A percentile compares a stretch with the other conserved stretches of the same genome.
phyloP scores from a whole-genome alignment of 768 basidiomycete genomes.

The Suillus placidus region DNA sequence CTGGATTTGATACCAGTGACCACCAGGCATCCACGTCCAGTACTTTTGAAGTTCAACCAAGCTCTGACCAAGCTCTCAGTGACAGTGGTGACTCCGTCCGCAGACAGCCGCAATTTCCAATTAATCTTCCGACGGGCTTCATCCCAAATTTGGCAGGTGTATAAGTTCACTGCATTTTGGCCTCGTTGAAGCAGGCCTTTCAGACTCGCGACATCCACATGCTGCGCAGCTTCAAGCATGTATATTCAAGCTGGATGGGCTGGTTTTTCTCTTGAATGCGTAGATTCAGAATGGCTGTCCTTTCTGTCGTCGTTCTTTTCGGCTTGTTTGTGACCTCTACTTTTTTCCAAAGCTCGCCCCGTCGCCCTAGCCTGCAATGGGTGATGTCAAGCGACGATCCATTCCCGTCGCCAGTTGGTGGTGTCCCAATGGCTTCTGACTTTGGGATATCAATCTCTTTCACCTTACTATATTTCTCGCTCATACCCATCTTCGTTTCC shows the following conservation, averaged over 20 bases:
- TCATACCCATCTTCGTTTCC: slow-evolving; percentile 40
- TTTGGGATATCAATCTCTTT: slow-evolving; percentile 48
- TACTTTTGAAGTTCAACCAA: background rate
- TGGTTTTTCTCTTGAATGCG: background rate
- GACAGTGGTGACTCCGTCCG: too few relatives aligned
- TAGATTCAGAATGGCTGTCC: slow-evolving; percentile 1
- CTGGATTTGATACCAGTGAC: background rate
- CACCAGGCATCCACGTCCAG: background rate
- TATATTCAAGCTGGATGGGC: background rate
- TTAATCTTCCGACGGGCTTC: background rate
- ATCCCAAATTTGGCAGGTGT: slow-evolving; percentile 8
- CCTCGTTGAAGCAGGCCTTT: slow-evolving; percentile 10
- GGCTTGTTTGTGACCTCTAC: slow-evolving; percentile 1
- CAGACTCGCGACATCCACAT: slow-evolving; percentile 13
- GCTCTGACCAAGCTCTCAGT: too few relatives aligned
- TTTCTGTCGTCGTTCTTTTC: slow-evolving; percentile 1
- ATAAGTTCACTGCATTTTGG: slow-evolving; percentile 2
- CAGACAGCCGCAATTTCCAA: background rate
- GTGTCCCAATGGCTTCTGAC: slow-evolving; percentile 41
- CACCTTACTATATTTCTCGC: slow-evolving; percentile 39
- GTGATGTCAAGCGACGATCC: slow-evolving; percentile 12
- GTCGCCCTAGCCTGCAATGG: background rate
- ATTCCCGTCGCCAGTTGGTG: slow-evolving; percentile 51
- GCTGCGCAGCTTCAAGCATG: slow-evolving; percentile 1
- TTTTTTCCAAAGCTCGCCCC: background rate